Evolutionary conservation across 768 basidiomycete species (phyloP).

Genomic region (Tricholoma saponaceum): DNA sequence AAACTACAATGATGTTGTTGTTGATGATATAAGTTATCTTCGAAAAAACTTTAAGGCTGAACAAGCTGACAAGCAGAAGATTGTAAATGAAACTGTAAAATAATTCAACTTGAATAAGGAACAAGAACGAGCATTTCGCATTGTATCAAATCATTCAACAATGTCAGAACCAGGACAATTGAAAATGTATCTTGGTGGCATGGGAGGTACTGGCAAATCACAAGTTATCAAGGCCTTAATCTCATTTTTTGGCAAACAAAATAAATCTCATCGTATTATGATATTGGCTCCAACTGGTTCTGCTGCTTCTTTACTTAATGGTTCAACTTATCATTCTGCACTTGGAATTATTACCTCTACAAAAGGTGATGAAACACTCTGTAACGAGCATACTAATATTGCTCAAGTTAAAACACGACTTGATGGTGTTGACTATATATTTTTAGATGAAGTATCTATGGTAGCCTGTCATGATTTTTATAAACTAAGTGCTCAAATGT

Average conservation of each 20-base stretch:
- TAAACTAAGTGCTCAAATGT: background rate
- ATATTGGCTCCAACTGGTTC: no score
- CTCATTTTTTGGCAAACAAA: no score
- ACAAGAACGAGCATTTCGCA: slow-evolving; percentile 20
- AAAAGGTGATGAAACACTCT: background rate
- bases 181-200: no score
- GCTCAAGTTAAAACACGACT: background rate
- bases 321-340: background rate
- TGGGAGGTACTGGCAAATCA: no score
- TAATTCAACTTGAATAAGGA: slow-evolving; percentile 17
- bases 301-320: no score
- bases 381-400: background rate
- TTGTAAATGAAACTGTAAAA: slow-evolving; percentile 4
- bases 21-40: background rate
- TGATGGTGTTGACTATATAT: no score
- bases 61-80: background rate
- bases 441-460: background rate
- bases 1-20: background rate
- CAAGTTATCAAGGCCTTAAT: no score
- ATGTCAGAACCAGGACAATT: slow-evolving; percentile 2
- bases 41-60: background rate
- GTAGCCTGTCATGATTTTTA: background rate
- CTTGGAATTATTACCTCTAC: background rate
- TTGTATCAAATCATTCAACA: slow-evolving; percentile 19
- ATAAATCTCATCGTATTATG: no score